Conservation (phyloP, 495 filamentous ascomycete species). For the Durotheca rogersii region DNA sequence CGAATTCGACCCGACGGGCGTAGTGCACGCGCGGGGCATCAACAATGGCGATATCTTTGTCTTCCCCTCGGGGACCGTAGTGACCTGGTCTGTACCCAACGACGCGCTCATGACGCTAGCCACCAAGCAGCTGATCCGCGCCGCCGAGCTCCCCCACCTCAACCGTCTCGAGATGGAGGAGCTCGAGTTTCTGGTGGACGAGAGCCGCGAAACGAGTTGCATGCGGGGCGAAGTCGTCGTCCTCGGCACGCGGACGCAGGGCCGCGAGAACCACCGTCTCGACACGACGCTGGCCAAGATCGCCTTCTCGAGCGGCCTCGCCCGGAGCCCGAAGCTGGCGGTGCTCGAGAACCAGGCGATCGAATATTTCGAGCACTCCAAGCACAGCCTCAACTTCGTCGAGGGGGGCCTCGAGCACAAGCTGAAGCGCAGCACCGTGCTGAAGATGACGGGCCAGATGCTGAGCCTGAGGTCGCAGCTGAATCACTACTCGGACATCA, state of each 20-base stretch:
- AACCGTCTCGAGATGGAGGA: constrained; percentile 79
- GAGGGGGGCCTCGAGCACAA: constrained; percentile 65
- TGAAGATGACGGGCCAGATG: constrained; percentile 93
- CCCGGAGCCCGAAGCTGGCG: constrained; percentile 92
- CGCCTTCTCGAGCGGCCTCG: constrained; percentile 94
- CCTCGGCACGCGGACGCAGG: constrained; percentile 67
- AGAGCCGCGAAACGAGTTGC: constrained; percentile 67
- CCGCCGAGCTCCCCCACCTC: constrained; percentile 72
- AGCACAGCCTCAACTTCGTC: constrained; percentile 75
- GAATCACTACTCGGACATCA: constrained; percentile 96
- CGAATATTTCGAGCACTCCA: constrained; percentile 67
- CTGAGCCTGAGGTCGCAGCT: constrained; percentile 86
- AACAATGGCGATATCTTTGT: constrained; percentile 84
- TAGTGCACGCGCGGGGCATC: constrained; percentile 55
- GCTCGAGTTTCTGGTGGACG: constrained; percentile 81
- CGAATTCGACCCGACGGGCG: constrained; percentile 61
- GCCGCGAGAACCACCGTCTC: constrained; percentile 42
- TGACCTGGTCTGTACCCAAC: constrained; percentile 81
- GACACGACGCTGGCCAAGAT: constrained; percentile 89
- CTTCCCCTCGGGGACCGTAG: constrained; percentile 96
- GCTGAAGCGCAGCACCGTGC: constrained; percentile 74
- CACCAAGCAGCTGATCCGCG: constrained; percentile 67
- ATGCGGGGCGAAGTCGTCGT: constrained; percentile 90
- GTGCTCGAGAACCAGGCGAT: constrained; percentile 82
- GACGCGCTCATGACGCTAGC: constrained; percentile 71